Evolutionary conservation across 2,329 filamentous ascomycete species (phyloP), one percentile per base, ranked within the genome.

Genomic region (Corynespora cassiicola): DNA sequence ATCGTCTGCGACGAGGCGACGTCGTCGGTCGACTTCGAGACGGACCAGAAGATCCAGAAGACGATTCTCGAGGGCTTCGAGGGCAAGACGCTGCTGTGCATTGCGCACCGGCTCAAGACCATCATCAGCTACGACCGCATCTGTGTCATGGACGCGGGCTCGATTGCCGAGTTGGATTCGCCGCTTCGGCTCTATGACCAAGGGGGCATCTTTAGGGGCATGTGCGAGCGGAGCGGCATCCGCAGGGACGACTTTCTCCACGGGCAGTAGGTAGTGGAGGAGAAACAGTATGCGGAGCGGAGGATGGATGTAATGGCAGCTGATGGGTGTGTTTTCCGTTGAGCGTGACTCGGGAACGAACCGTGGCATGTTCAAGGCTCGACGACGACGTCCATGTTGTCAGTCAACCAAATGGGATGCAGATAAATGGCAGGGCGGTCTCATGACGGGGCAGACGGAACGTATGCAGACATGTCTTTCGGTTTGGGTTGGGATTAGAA

Each of bases 1-100:
- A 96, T 97, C 56, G 86, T 99, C 32, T 96, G 92, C 69, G 94
- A 99, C 73, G 94, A 99, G 70, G 94, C 94, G 1, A 99, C 94
- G 0, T 90, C 86, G 2, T 88, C 83, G 0, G 91, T 97, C 6
- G 92, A 97, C 68, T 94, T 96, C 76, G 92, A 96, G 63, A 97
- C 92, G 3, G 94, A 99, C 64, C 86, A 90, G 69, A 95, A 94
- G 78, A 96, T 97, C 63, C 92, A 97, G 69, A 75, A 77, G 38
- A 95, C 91, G 3, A 96, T 97, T 69, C 86, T 88, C 0, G 78
- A 80, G 1, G 91, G 85, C 0, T 97, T 97, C 75, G 78, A 80
- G 36, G 91, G 90, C 42, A 89, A 87, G 75, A 96, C 92, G 2
- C 72, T 97, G 30, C 75, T 97, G 15, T 96, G 90, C 69, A 96